A percentile compares a stretch with the other conserved stretches of the same genome.
These are phyloP conservation scores for Cornus suecica DNA, from an alignment of 148 eudicot genomes.

Conservation along the genomic window DNA sequence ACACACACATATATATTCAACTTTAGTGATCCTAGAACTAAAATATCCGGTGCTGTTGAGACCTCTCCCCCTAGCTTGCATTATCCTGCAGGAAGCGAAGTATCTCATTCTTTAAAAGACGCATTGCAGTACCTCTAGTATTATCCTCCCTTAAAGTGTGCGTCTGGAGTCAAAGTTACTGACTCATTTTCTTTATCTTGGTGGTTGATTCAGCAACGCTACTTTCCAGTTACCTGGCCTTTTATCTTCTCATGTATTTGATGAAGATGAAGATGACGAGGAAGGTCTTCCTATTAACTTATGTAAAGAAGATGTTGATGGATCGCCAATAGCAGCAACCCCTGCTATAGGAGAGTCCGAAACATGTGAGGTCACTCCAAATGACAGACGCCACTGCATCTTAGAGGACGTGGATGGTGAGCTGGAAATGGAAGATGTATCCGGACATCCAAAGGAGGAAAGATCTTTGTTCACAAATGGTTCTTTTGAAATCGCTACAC, in stretches of 20 bases:
- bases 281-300: slow-evolving; percentile 39
- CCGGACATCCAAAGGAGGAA: slow-evolving; percentile 64
- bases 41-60: neutral
- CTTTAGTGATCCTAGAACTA: too few species aligned
- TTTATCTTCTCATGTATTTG: slow-evolving; percentile 56
- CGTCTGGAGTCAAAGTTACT: slow-evolving; percentile 5
- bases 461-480: slow-evolving; percentile 20
- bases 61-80: neutral
- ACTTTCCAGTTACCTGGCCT: slow-evolving; percentile 88
- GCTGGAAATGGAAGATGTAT: slow-evolving; percentile 95
- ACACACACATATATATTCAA: too few species aligned
- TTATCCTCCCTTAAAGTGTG: neutral
- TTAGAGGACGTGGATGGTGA: slow-evolving; percentile 96
- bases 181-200: slow-evolving; percentile 15
- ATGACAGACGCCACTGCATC: slow-evolving; percentile 71
- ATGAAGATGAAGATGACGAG: slow-evolving; percentile 67
- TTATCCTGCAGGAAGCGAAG: neutral
- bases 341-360: slow-evolving; percentile 34
- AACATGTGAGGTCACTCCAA: slow-evolving; percentile 42
- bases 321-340: slow-evolving; percentile 34
- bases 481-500: slow-evolving; percentile 22
- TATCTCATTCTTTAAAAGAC: neutral
- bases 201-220: slow-evolving; percentile 61
- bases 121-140: neutral
- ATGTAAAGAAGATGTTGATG: slow-evolving; percentile 34